Conservation (phyloP, 2,329 filamentous ascomycete species). For the Fusarium mangiferae region DNA sequence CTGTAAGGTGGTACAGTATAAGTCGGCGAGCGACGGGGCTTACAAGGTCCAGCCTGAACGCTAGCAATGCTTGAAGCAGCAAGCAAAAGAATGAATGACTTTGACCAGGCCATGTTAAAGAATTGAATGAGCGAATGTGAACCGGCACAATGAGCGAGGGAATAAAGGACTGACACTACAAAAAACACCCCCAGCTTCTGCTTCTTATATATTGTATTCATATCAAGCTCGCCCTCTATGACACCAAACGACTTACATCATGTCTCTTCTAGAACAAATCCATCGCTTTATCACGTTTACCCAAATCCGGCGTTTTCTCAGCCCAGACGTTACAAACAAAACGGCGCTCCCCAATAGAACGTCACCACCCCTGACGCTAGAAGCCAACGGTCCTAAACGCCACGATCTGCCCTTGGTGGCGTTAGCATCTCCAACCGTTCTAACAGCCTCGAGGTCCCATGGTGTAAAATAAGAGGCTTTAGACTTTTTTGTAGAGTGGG, state of each 20-base stretch:
- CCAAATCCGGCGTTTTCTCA: conserved; percentile 27
- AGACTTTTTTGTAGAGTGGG: background rate
- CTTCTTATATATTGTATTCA: background rate
- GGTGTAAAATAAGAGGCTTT: conserved; percentile 1
- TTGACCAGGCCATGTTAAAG: conserved; percentile 26
- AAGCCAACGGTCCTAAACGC: conserved; percentile 22
- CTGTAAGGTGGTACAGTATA: conserved; percentile 9
- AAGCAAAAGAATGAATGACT: conserved; percentile 29
- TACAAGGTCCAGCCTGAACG: conserved; percentile 23
- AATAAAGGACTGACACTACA: background rate
- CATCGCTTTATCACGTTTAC: conserved; percentile 2
- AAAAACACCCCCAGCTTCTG: background rate
- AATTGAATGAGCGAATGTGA: conserved; percentile 18
- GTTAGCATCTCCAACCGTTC: conserved; percentile 21
- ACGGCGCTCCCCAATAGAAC: conserved; percentile 9
- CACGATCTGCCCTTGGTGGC: conserved; percentile 30
- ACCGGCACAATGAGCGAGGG: conserved; percentile 7
- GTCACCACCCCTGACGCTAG: conserved; percentile 27
- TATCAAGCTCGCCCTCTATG: background rate
- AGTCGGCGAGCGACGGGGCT: conserved; percentile 25
- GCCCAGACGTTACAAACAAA: conserved; percentile 15
- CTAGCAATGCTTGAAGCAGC: conserved; percentile 4
- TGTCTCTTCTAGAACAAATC: conserved; percentile 18
- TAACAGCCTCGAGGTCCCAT: background rate
- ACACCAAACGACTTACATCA: conserved; percentile 4